A percentile compares a stretch with the other conserved stretches of the same genome.
Evolutionary conservation across 2,329 filamentous ascomycete species (phyloP).

Genomic region (Aurifilum marmelostoma): DNA sequence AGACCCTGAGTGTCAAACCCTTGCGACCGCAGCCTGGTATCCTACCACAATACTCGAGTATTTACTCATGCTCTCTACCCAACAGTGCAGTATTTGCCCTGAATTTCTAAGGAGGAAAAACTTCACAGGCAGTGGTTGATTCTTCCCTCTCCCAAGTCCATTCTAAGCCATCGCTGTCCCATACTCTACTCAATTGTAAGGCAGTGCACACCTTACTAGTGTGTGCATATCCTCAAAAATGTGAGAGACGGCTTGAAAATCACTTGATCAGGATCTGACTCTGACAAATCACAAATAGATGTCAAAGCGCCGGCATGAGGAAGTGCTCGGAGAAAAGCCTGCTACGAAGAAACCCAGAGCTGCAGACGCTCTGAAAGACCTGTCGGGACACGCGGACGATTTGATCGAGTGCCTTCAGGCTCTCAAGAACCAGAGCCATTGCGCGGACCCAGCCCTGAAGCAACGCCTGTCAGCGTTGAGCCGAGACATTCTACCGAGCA

Average conservation of each 20-base stretch:
- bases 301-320: conserved; percentile 43
- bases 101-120: not conserved
- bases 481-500: conserved; percentile 23
- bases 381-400: conserved; percentile 43
- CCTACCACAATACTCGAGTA: not conserved
- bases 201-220: not conserved
- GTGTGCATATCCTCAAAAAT: not conserved
- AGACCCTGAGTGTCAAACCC: not conserved
- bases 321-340: conserved; percentile 20
- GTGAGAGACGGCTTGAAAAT: not conserved
- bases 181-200: not conserved
- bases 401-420: conserved; percentile 44
- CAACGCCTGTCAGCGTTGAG: conserved; percentile 31
- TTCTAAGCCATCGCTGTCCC: not conserved
- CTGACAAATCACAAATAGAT: conserved; percentile 33
- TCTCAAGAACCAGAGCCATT: conserved; percentile 30
- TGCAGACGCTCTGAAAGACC: conserved; percentile 35
- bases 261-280: not conserved
- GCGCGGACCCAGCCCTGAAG: conserved; percentile 30
- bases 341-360: conserved; percentile 32
- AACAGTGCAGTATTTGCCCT: not conserved
- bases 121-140: not conserved
- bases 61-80: not conserved
- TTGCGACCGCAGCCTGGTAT: not conserved
- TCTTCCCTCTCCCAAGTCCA: not conserved